phyloP scores from a whole-genome alignment of 306 rosid species.

The Potentilla sterilis region DNA sequence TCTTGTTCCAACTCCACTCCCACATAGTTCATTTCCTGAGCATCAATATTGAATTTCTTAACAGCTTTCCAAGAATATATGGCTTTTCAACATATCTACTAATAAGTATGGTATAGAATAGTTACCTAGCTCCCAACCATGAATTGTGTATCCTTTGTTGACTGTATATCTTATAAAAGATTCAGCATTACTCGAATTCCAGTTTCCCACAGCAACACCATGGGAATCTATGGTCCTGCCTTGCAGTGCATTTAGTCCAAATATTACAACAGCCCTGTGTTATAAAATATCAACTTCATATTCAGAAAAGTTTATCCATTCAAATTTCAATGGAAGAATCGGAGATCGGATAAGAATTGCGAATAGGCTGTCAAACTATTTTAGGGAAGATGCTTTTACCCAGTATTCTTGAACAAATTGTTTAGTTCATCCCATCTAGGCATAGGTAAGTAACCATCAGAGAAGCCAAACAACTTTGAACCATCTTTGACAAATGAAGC shows the following conservation, averaged over 20 bases:
- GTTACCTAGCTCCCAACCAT: constrained; percentile 80
- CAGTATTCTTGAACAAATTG: constrained; percentile 53
- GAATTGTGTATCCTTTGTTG: constrained; percentile 45
- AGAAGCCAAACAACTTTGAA: constrained; percentile 45
- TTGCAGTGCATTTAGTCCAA: constrained; percentile 68
- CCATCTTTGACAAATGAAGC: constrained; percentile 42
- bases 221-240: constrained; percentile 37
- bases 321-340: neutral
- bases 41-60: neutral
- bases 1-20: constrained; percentile 53
- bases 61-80: neutral
- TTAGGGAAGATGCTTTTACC: constrained; percentile 36
- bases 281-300: neutral
- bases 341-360: neutral
- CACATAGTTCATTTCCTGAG: constrained; percentile 72
- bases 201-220: constrained; percentile 48
- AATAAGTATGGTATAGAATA: neutral
- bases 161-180: constrained; percentile 66
- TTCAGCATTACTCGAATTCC: constrained; percentile 61
- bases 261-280: constrained; percentile 60
- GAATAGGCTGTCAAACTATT: neutral
- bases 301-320: neutral
- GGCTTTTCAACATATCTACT: neutral
- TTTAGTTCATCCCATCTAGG: constrained; percentile 76
- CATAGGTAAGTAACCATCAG: constrained; percentile 67